A percentile compares a stretch with the other conserved stretches of the same genome.
Evolutionary conservation across 2,329 filamentous ascomycete genomes (phyloP).

Genomic region (Blumeria hordei): DNA sequence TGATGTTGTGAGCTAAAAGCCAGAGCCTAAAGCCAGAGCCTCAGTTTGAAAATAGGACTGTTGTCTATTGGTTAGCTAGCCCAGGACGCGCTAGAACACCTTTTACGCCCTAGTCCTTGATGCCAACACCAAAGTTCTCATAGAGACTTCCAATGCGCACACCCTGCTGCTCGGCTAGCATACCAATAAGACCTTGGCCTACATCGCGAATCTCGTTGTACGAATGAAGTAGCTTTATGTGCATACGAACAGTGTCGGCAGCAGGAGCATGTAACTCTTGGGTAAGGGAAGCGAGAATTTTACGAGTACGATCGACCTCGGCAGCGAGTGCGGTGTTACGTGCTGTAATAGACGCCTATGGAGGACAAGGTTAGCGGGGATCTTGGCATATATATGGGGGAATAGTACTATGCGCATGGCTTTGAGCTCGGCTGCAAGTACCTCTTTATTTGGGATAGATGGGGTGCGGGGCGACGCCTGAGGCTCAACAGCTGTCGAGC

Average conservation of each 20-base stretch:
- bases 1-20: no score
- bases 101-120: conserved; percentile 11
- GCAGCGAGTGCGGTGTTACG: conserved; percentile 22
- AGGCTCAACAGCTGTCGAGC: no score
- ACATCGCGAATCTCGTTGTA: conserved; percentile 53
- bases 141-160: conserved; percentile 17
- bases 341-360: conserved; percentile 16
- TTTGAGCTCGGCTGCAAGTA: no score
- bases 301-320: conserved; percentile 11
- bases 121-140: conserved; percentile 15
- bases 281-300: conserved; percentile 16
- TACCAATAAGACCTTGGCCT: conserved; percentile 37
- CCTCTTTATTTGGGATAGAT: no score
- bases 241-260: conserved; percentile 29
- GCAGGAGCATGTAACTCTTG: conserved; percentile 13
- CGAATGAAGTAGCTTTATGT: conserved; percentile 39
- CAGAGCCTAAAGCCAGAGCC: no score
- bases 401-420: no score
- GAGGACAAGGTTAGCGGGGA: no score
- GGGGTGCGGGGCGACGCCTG: no score
- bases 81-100: not conserved
- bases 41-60: no score
- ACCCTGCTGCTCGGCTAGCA: conserved; percentile 41
- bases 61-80: no score
- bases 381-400: no score